Conservation (phyloP, 192 early-diverging fungal species). For the Paraglomus brasilianum region DNA sequence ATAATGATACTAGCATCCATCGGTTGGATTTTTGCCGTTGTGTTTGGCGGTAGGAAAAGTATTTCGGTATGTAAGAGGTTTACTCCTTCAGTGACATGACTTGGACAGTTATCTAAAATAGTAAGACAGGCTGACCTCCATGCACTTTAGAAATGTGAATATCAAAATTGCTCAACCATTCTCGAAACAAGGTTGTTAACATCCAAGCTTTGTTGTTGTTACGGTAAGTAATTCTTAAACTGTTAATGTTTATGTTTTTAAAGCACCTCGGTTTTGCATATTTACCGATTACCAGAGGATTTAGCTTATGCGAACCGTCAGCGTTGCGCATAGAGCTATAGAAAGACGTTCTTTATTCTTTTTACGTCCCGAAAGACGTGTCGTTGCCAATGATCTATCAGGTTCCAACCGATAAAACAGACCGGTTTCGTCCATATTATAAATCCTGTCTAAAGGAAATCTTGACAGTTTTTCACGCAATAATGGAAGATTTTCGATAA, state of each 20-base stretch:
- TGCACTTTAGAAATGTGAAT: neutral
- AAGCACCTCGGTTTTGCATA: conserved; percentile 23
- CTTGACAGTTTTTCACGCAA: conserved; percentile 11
- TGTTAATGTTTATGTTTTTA: conserved; percentile 25
- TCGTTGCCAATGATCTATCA: conserved; percentile 8
- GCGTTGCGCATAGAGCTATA: conserved; percentile 26
- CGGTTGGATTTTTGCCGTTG: conserved; percentile 15
- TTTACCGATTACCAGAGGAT: conserved; percentile 23
- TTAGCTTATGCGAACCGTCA: conserved; percentile 20
- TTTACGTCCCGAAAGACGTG: conserved; percentile 7
- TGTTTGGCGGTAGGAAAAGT: conserved; percentile 20
- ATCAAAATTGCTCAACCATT: conserved; percentile 21
- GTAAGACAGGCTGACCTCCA: neutral
- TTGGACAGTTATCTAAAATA: conserved; percentile 24
- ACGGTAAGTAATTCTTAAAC: conserved; percentile 12
- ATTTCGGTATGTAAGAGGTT: conserved; percentile 7
- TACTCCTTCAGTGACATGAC: conserved; percentile 14
- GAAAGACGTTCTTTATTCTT: conserved; percentile 21
- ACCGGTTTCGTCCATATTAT: conserved; percentile 29
- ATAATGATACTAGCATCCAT: conserved; percentile 19
- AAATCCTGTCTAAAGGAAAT: conserved; percentile 21
- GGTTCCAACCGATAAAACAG: conserved; percentile 26
- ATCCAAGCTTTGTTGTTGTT: conserved; percentile 20
- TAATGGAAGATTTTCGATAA: conserved; percentile 1
- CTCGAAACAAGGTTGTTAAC: conserved; percentile 27